These are phyloP conservation scores for Beauveria pseudobassiana DNA, from an alignment of 2,329 filamentous ascomycete genomes.

Conservation along the genomic window DNA sequence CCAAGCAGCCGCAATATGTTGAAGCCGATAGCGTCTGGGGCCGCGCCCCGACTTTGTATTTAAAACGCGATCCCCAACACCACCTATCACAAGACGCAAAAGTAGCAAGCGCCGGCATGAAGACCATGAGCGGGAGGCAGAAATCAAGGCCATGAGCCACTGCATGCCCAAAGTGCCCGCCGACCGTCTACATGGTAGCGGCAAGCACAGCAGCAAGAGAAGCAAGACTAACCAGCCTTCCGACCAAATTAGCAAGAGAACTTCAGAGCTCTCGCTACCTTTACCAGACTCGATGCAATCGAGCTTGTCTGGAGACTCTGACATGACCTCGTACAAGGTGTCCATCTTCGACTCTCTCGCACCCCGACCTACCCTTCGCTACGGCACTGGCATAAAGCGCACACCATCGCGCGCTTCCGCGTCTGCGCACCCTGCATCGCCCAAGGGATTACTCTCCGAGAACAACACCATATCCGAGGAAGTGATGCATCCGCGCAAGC, in stretches of 20 bases:
- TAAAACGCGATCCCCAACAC: slow-evolving; percentile 50
- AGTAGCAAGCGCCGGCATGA: slow-evolving; percentile 71
- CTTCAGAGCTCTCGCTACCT: slow-evolving; percentile 69
- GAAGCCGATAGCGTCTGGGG: slow-evolving; percentile 20
- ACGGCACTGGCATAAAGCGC: slow-evolving; percentile 57
- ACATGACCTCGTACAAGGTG: slow-evolving; percentile 67
- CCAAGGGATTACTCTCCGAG: slow-evolving; percentile 44
- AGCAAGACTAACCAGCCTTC: slow-evolving; percentile 45
- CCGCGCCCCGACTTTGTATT: slow-evolving; percentile 45
- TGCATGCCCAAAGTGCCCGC: slow-evolving; percentile 55
- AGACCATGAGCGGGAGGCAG: slow-evolving; percentile 73
- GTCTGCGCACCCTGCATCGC: slow-evolving; percentile 40
- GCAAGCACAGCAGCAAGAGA: slow-evolving; percentile 59
- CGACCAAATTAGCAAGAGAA: slow-evolving; percentile 51
- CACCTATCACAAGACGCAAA: slow-evolving; percentile 53
- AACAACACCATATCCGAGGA: slow-evolving; percentile 53
- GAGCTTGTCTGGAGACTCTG: slow-evolving; percentile 65
- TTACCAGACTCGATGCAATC: slow-evolving; percentile 68
- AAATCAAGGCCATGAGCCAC: slow-evolving; percentile 78
- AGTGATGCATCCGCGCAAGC: slow-evolving; percentile 51
- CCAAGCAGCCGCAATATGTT: slow-evolving; percentile 5
- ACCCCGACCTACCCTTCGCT: slow-evolving; percentile 76
- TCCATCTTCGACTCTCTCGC: slow-evolving; percentile 74
- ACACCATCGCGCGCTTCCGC: slow-evolving; percentile 37
- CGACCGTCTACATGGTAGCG: slow-evolving; percentile 39